Conservation (phyloP, 257 asterid species). For the Nicotiana undulata region DNA sequence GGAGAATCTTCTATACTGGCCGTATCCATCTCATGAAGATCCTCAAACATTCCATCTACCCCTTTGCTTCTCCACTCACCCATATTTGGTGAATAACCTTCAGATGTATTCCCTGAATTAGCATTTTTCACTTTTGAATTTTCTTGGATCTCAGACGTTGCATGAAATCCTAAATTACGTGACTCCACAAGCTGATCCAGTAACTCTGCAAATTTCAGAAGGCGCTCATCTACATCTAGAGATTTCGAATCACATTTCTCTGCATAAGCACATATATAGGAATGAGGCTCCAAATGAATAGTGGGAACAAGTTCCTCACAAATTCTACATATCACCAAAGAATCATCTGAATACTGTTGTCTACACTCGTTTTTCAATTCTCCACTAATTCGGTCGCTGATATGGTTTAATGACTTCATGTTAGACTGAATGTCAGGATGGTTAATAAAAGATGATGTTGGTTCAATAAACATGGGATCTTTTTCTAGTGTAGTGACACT, state of each 20-base stretch:
- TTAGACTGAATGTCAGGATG: constrained; percentile 9
- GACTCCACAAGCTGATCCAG: constrained; percentile 78
- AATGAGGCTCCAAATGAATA: constrained; percentile 82
- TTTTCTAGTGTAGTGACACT: constrained; percentile 21
- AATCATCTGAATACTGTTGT: constrained; percentile 45
- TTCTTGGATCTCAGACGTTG: constrained; percentile 52
- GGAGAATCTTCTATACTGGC: constrained; percentile 87
- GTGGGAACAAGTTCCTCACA: constrained; percentile 88
- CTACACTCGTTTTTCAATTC: constrained; percentile 32
- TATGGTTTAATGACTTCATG: constrained; percentile 25
- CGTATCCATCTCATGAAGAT: constrained; percentile 97
- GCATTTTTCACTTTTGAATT: constrained; percentile 32
- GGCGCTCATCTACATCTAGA: constrained; percentile 76
- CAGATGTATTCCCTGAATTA: constrained; percentile 40
- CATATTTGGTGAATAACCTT: constrained; percentile 59
- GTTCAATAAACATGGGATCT: constrained; percentile 22
- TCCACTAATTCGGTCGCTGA: constrained; percentile 24
- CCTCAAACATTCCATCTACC: constrained; percentile 90
- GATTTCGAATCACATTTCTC: constrained; percentile 71
- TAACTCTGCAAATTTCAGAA: constrained; percentile 67
- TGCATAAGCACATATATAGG: constrained; percentile 90
- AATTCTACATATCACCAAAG: constrained; percentile 81
- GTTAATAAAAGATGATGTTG: constrained; percentile 20
- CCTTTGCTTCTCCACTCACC: constrained; percentile 75
- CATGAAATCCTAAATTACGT: constrained; percentile 40